Conservation (phyloP, 2,329 filamentous ascomycete species). For the Trichoderma guizhouense region DNA sequence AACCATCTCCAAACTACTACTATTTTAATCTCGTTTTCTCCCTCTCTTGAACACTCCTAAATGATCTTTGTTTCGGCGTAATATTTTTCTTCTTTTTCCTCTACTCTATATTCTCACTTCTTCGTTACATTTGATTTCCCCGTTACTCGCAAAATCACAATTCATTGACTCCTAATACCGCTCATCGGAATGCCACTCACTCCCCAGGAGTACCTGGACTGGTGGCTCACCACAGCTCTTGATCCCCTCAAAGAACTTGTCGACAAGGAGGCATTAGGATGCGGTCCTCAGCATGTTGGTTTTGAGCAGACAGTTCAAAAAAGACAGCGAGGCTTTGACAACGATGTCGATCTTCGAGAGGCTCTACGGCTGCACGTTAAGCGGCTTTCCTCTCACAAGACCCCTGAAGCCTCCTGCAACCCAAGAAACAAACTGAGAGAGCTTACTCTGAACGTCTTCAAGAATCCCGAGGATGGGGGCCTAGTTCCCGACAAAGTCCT, state of each 20-base stretch:
- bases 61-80: neutral
- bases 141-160: neutral
- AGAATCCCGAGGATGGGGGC: constrained; percentile 26
- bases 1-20: neutral
- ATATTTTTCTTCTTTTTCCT: neutral
- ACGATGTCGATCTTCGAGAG: constrained; percentile 23
- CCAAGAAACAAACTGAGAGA: constrained; percentile 29
- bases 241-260: constrained; percentile 28
- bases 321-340: constrained; percentile 33
- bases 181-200: constrained; percentile 30
- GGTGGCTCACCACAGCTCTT: constrained; percentile 32
- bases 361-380: constrained; percentile 24
- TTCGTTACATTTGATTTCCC: neutral
- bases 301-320: constrained; percentile 33
- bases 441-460: constrained; percentile 29
- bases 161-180: neutral
- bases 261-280: constrained; percentile 19
- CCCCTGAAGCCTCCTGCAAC: constrained; percentile 26
- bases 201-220: constrained; percentile 32
- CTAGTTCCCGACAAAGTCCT: constrained; percentile 28
- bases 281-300: constrained; percentile 29
- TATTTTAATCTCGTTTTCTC: neutral
- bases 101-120: neutral
- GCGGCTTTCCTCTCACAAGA: constrained; percentile 19
- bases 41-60: neutral